Evolutionary conservation across 495 filamentous ascomycete genomes (phyloP).

Genomic region (Neurospora tetrasperma): DNA sequence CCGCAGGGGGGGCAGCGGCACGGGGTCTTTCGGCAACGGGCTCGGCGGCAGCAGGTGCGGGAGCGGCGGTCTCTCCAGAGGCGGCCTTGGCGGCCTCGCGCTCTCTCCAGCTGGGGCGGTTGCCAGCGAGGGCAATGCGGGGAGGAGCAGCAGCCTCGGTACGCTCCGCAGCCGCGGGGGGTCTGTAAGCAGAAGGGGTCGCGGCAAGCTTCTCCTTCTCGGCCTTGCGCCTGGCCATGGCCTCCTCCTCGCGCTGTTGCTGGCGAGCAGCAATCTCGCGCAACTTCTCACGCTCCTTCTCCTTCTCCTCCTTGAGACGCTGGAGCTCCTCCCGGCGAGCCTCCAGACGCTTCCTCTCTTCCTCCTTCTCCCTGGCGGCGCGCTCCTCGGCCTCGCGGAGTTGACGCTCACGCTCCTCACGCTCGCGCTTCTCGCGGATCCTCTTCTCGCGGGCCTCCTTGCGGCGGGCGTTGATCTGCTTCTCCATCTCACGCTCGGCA

Average conservation of each 20-base stretch:
- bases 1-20: slow-evolving; percentile 11
- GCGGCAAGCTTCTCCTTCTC: slow-evolving; percentile 30
- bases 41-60: not conserved
- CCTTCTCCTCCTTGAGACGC: slow-evolving; percentile 69
- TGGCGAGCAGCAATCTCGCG: slow-evolving; percentile 41
- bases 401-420: slow-evolving; percentile 66
- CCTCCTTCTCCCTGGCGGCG: slow-evolving; percentile 66
- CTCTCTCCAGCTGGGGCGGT: slow-evolving; percentile 36
- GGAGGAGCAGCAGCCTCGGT: slow-evolving; percentile 25
- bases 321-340: slow-evolving; percentile 48
- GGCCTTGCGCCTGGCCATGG: slow-evolving; percentile 39
- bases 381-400: slow-evolving; percentile 79
- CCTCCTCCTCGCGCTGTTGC: slow-evolving; percentile 43
- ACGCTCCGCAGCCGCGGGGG: slow-evolving; percentile 25
- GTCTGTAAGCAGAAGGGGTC: slow-evolving; percentile 24
- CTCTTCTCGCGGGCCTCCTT: slow-evolving; percentile 73
- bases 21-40: slow-evolving; percentile 6
- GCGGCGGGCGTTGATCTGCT: slow-evolving; percentile 73
- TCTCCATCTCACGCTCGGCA: slow-evolving; percentile 81
- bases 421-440: slow-evolving; percentile 65
- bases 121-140: slow-evolving; percentile 20
- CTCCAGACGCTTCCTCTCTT: slow-evolving; percentile 63
- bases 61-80: not conserved
- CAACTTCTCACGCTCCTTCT: slow-evolving; percentile 64
- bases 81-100: slow-evolving; percentile 26